phyloP scores from a whole-genome alignment of 140 eudicot species.

The Ambrosia hybrid region DNA sequence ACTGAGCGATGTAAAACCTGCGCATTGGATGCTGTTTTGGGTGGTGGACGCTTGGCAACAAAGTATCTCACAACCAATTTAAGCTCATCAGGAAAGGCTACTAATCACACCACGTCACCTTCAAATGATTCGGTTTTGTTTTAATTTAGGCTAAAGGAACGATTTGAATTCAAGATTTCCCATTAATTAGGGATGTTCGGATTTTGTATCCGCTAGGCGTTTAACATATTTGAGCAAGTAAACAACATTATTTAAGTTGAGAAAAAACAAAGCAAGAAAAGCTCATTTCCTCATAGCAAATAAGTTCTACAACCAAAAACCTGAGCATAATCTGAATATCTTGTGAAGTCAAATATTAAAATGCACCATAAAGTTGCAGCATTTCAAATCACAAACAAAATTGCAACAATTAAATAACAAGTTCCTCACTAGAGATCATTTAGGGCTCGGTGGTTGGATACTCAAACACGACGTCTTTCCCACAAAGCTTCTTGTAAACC shows the following conservation, averaged over 20 bases:
- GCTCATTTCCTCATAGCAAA: not conserved
- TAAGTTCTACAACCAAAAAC: conserved; percentile 23
- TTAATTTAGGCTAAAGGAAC: too few relatives aligned
- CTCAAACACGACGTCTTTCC: conserved; percentile 80
- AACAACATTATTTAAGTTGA: not conserved
- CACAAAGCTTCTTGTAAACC: conserved; percentile 89
- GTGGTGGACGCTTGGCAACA: too few relatives aligned
- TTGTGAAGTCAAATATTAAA: conserved; percentile 26
- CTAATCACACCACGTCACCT: too few relatives aligned
- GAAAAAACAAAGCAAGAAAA: not conserved
- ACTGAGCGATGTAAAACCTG: too few relatives aligned
- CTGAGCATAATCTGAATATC: conserved; percentile 17
- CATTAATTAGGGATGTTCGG: too few relatives aligned
- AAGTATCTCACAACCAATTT: too few relatives aligned
- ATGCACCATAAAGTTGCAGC: conserved; percentile 27
- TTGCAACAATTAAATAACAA: conserved; percentile 25
- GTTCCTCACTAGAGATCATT: conserved; percentile 6
- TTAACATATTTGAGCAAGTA: too few relatives aligned
- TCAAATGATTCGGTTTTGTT: too few relatives aligned
- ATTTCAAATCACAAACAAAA: conserved; percentile 36
- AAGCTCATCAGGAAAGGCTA: too few relatives aligned
- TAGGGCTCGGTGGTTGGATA: conserved; percentile 56
- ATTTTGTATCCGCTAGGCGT: not conserved
- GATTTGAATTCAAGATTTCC: too few relatives aligned
- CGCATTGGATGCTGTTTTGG: too few relatives aligned